Evolutionary conservation across 1,284 basidiomycete species (phyloP), one percentile per base, ranked within the genome.

Genomic region (Xanthoconium separans): DNA sequence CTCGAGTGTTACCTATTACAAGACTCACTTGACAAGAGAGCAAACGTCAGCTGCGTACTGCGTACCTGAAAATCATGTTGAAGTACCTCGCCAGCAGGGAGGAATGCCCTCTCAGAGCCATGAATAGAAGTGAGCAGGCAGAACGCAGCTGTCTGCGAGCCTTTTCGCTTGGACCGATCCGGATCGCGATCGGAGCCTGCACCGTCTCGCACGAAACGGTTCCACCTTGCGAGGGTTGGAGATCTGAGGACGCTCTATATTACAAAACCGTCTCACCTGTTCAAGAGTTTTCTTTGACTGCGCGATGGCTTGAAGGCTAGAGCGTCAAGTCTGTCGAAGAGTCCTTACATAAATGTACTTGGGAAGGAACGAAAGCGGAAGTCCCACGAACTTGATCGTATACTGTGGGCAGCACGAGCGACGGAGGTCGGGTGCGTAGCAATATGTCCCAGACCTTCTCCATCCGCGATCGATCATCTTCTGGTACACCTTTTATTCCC

Each of bases 391-490:
- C 83, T 83, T 89, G 70, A 97, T 97, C 1, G 94, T 93, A 67
- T 95, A 96, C 59, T 93, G 91, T 1, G 94, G 92, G 68, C 95
- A 98, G 68, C 95, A 98, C 5, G 93, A 90, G 9, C 75, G 71
- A 58, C 75, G 80, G 73, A 95, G 78, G 69, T 95, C 85, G 3
- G 94, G 93, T 61, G 92, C 93, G 70, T 90, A 92, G 65, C 89
- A 84, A 70, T 85, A 93, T 24, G 75, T 78, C 64, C 93, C 93
- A 46, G 89, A 92, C 56, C 94, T 79, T 59, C 94, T 80, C 95
- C 94, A 98, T 39, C 95, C 95, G 33, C 86, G 77, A 71, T 95
- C 86, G 58, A 96, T 87, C 82, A 97, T 89, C 61, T 70, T 74
- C 64, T 90, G 88, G 68, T 91, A 91, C 16, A 77, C 77, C 87